Evolutionary conservation across 371 early-diverging fungal species (phyloP), one percentile per base, ranked within the genome.

Genomic region (Syncephalastrum sp.): DNA sequence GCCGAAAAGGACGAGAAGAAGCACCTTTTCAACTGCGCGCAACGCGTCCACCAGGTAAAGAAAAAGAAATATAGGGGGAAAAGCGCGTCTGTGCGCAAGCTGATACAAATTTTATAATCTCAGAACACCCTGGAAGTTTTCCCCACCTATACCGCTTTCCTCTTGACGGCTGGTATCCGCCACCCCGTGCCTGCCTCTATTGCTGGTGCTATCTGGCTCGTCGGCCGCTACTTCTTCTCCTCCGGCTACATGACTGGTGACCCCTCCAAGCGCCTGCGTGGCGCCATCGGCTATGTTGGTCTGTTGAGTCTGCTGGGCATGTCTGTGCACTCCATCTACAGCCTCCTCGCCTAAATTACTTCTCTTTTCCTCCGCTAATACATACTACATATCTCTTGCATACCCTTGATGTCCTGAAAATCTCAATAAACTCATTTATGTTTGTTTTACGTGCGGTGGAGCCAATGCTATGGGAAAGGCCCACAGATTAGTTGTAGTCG

Each of bases 31-130:
- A 84, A 85, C 75, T 85, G 89, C 69, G 69, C 74, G 53, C 89
- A 88, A 60, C 81, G 88, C 42, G 86, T 81, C 15, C 88, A 88
- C 70, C 88, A 85, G 59, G 59, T 58, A n/a, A 58, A 47, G n/a
- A 6, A 6, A 47, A 1, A 2, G 5, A 50, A 27, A 29, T 24
- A 12, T 2, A n/a, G n/a, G 38, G 38, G 12, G 10, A 10, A 33
- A 33, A 33, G 38, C 33, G 12, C 7, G 38, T 33, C 38, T 33
- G 38, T 33, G 38, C 38, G 38, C 38, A 33, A 33, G 38, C 38
- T 33, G 38, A 33, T 10, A 33, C 38, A 33, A 33, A 33, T 33
- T n/a, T n/a, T n/a, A 33, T 10, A 23, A 51, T 8, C 21, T 29
- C 38, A 58, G 70, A 70, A 71, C 56, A 64, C 61, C 14, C 55